Evolutionary conservation across 305 asterid species (phyloP), one percentile per base, ranked within the genome.

Genomic region (Fraxinus nigra): DNA sequence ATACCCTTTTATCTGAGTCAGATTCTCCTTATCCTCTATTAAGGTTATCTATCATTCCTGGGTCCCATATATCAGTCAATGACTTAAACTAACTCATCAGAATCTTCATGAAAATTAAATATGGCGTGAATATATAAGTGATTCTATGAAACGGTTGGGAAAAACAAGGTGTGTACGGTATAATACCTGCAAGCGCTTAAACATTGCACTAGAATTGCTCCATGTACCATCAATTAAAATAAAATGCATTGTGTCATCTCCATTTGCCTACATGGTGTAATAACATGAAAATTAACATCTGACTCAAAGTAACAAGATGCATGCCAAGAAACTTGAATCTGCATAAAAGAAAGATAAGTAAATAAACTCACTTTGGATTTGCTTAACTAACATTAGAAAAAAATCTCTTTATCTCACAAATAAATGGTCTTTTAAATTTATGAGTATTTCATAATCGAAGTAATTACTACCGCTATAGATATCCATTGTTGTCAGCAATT

Each of bases 201-300:
- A 91, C 98, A 96, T 92, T 85, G 99, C 98, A 85, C 80, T 84
- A 5, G 99, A 96, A 87, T 93, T 94, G 93, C 93, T 96, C 98
- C 99, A 94, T 34, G 99, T 96, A 38, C 98, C 99, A 89, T 96
- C 99, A 32, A 96, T 85, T 84, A 96, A 89, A 81, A 96, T 87
- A 83, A 94, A 90, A 88, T 94, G 91, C 89, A 93, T 79, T 20
- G 81, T 83, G 69, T 85, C 89, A 40, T 78, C 86, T 78, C 74
- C 84, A 61, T 80, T 76, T 79, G 61, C 90, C 99, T 92, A 87
- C 72, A 77, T 73, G 72, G 77, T 74, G 84, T 67, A 20, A 79
- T 1, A n/a, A 48, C 74, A 75, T 65, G 26, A 80, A 75, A 16
- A 16, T 86, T 30, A 85, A 78, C 73, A 75, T 32, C 67, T 32